Evolutionary conservation across 1,284 basidiomycete species (phyloP), one percentile per base, ranked within the genome.

Genomic region (Termitomyces sp.): DNA sequence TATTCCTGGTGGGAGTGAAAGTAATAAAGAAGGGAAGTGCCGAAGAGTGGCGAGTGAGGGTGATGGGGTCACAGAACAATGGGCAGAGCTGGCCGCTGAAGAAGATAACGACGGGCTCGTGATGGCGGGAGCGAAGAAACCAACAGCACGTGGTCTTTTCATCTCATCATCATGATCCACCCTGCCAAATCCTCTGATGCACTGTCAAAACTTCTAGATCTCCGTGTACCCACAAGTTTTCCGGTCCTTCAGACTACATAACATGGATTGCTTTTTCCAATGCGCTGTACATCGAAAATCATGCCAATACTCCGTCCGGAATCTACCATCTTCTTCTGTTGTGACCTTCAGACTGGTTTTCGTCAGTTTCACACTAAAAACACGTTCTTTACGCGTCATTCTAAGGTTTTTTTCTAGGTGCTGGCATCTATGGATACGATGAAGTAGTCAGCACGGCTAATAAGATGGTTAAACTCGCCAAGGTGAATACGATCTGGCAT

Each of bases 391-490:
- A 46, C 26, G 35, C 39, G 28, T 53, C 18, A 33, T 44, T 24
- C 54, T 45, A 51, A 51, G 31, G 13, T 33, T 42, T 45, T 24
- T 49, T 28, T 26, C 38, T 51, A 83, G 83, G 72, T 21, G 57
- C 71, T 9, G 76, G 72, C 19, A 85, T 91, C 60, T 72, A 84
- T 62, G 83, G 78, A 35, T 93, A 86, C 64, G 81, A 88, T 39
- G 76, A 83, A 57, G 77, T 93, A 57, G 75, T 88, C 16, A 60
- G 70, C 21, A 88, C 84, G 0, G 77, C 81, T 19, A 80, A 79
- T 67, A 92, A 91, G 69, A 82, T 93, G 77, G 64, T 92, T 61
- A 85, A 79, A 65, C 65, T 88, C n/a, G 88, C 89, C 8, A 84
- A 84, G 74, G 88, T 85, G 31, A 44, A 14, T 45, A 30, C 28